These are phyloP conservation scores for Malus sieversii DNA, from an alignment of 306 rosid species.

Conservation along the genomic window DNA sequence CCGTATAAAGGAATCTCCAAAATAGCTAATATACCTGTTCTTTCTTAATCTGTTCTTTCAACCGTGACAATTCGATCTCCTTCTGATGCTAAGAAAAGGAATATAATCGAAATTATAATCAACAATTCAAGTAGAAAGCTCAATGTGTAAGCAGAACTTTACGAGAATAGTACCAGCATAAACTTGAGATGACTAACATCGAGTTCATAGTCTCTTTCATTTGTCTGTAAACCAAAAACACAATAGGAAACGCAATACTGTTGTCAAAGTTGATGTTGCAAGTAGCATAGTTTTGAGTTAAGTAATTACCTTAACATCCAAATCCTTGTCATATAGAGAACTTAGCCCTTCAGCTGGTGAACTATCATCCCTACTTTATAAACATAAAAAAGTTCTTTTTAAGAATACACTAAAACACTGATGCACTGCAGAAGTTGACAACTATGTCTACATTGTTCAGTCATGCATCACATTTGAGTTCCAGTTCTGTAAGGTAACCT, in stretches of 20 bases:
- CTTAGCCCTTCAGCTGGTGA: conserved; percentile 32
- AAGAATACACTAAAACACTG: background rate
- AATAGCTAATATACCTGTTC: conserved; percentile 59
- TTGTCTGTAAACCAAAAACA: conserved; percentile 39
- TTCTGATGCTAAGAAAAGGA: conserved; percentile 56
- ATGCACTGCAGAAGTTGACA: background rate
- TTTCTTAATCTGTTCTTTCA: conserved; percentile 75
- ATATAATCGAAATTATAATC: conserved; percentile 11
- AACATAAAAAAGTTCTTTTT: conserved; percentile 4
- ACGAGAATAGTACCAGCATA: conserved; percentile 59
- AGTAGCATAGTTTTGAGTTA: background rate
- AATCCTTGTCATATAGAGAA: conserved; percentile 26
- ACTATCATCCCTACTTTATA: conserved; percentile 43
- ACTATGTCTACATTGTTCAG: background rate
- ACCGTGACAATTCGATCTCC: conserved; percentile 67
- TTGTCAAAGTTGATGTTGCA: background rate
- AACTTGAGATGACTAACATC: conserved; percentile 64
- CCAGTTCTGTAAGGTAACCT: background rate
- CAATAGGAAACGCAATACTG: background rate
- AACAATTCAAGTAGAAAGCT: conserved; percentile 1
- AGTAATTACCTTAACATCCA: conserved; percentile 47
- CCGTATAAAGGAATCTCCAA: background rate
- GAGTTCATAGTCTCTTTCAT: conserved; percentile 37
- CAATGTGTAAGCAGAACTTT: background rate
- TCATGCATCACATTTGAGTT: background rate